A percentile compares a stretch with the other conserved stretches of the same genome.
These are phyloP conservation scores for Fonsecaea nubica DNA, from an alignment of 2,329 filamentous ascomycete genomes.

Conservation along the genomic window DNA sequence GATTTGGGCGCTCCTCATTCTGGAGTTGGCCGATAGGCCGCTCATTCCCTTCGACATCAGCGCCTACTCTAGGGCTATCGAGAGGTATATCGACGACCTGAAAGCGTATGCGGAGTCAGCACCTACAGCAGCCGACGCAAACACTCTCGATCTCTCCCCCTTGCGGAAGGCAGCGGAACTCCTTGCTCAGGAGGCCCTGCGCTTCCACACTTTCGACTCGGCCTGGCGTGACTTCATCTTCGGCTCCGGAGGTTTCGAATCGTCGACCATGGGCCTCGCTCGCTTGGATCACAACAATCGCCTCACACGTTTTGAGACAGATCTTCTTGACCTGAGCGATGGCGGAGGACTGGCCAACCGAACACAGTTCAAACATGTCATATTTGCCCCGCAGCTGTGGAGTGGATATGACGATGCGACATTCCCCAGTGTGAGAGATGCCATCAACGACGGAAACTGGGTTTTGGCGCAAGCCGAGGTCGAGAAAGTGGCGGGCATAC, in stretches of 20 bases:
- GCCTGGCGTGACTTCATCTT: slow-evolving; percentile 76
- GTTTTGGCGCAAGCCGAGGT: slow-evolving; percentile 70
- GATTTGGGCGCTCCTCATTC: slow-evolving; percentile 78
- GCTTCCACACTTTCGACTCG: slow-evolving; percentile 78
- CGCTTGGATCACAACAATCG: slow-evolving; percentile 79
- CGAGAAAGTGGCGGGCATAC: slow-evolving; percentile 71
- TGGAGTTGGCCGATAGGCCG: slow-evolving; percentile 82
- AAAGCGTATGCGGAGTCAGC: slow-evolving; percentile 67
- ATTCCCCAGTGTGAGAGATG: slow-evolving; percentile 86
- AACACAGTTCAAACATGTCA: slow-evolving; percentile 90
- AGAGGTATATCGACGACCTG: slow-evolving; percentile 70
- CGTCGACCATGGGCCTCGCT: slow-evolving; percentile 67
- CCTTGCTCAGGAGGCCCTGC: slow-evolving; percentile 65
- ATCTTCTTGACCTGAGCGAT: slow-evolving; percentile 75
- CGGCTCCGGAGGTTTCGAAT: slow-evolving; percentile 76
- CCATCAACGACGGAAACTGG: slow-evolving; percentile 75
- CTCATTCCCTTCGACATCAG: slow-evolving; percentile 82
- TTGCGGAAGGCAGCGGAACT: slow-evolving; percentile 68
- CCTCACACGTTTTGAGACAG: slow-evolving; percentile 81
- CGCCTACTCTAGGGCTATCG: slow-evolving; percentile 72
- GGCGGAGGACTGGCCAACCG: slow-evolving; percentile 60
- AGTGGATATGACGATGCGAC: slow-evolving; percentile 70
- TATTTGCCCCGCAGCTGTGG: slow-evolving; percentile 85
- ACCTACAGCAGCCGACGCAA: slow-evolving; percentile 41
- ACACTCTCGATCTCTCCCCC: slow-evolving; percentile 60